Evolutionary conservation across 2,329 filamentous ascomycete species (phyloP).

Genomic region (Thermoascus crustaceus): DNA sequence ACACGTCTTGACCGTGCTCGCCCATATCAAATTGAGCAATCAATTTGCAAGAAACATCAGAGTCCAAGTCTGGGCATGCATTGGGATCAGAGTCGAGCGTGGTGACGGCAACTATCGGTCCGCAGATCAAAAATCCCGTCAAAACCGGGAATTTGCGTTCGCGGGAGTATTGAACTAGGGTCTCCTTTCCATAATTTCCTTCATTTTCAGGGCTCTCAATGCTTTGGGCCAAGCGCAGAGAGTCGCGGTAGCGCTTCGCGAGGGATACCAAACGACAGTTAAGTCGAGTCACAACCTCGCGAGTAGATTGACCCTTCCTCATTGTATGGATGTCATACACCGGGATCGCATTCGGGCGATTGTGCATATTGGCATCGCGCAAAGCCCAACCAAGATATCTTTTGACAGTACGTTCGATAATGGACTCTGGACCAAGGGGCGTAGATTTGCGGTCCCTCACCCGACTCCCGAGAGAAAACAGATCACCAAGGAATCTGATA

Average conservation of each 20-base stretch:
- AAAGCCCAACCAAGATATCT: conserved; percentile 49
- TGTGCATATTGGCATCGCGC: conserved; percentile 39
- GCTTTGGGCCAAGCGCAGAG: no score
- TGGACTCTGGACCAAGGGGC: conserved; percentile 22
- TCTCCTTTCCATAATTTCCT: neutral
- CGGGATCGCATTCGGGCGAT: conserved; percentile 28
- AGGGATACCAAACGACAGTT: no score
- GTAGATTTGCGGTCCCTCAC: conserved; percentile 44
- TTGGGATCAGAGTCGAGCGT: conserved; percentile 39
- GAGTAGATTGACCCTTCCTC: conserved; percentile 29
- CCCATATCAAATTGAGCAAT: conserved; percentile 49
- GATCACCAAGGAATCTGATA: conserved; percentile 41
- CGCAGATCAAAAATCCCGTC: conserved; percentile 47
- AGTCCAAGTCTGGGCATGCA: conserved; percentile 10
- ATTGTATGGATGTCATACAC: conserved; percentile 41
- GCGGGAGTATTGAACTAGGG: conserved; percentile 6
- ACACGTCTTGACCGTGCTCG: conserved; percentile 48
- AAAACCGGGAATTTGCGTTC: conserved; percentile 39
- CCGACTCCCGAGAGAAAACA: conserved; percentile 44
- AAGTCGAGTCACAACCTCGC: no score
- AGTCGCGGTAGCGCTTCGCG: no score
- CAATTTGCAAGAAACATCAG: conserved; percentile 19
- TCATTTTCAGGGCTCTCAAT: no score
- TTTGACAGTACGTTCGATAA: conserved; percentile 35
- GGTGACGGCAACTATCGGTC: conserved; percentile 46